Conservation (phyloP, 2,329 filamentous ascomycete species). For the Colletotrichum sp. region DNA sequence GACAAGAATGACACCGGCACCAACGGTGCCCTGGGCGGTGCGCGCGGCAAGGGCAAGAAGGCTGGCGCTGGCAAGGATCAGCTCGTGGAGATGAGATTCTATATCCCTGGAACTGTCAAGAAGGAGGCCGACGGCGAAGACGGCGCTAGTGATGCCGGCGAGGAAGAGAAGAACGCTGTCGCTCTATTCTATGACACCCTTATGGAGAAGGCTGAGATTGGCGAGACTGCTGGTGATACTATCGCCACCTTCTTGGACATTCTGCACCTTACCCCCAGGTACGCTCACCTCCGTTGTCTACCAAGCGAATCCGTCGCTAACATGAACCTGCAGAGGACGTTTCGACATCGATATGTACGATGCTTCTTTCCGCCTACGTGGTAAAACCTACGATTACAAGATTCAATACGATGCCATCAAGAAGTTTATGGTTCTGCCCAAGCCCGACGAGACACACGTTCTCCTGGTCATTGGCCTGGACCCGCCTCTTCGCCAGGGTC, state of each 20-base stretch:
- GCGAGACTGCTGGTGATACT: constrained; percentile 97
- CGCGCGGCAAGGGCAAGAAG: constrained; percentile 81
- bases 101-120: constrained; percentile 90
- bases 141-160: constrained; percentile 66
- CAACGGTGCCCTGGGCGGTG: constrained; percentile 77
- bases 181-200: constrained; percentile 98
- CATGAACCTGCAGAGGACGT: constrained; percentile 72
- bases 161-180: constrained; percentile 92
- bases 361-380: constrained; percentile 91
- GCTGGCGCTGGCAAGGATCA: constrained; percentile 89
- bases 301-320: constrained; percentile 25
- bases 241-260: constrained; percentile 98
- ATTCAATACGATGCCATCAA: constrained; percentile 98
- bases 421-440: constrained; percentile 98
- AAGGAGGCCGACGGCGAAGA: constrained; percentile 77
- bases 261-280: constrained; percentile 94
- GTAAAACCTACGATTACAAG: constrained; percentile 99
- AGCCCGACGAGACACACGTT: constrained; percentile 96
- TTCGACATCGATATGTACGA: constrained; percentile 99
- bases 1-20: constrained; percentile 75
- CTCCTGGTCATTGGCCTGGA: constrained; percentile 95
- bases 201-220: constrained; percentile 98
- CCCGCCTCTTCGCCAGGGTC: constrained; percentile 92
- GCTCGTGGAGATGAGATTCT: constrained; percentile 98
- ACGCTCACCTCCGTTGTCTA: constrained; percentile 23